Evolutionary conservation across 2,329 filamentous ascomycete species (phyloP).

Genomic region (Diaporthe sp.): DNA sequence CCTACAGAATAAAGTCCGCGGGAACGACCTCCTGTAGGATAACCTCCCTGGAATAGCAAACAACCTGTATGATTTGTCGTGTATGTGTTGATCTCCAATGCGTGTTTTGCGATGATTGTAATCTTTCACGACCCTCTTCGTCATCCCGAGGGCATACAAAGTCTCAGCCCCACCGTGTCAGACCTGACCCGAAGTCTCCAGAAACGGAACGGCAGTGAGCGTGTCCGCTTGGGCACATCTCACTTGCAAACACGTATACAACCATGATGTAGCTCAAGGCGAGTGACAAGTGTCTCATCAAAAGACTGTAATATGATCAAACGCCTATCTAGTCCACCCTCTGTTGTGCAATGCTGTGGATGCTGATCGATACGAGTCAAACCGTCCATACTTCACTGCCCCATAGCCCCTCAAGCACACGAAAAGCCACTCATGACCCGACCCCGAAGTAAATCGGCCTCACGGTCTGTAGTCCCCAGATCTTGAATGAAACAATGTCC

Average conservation of each 20-base stretch:
- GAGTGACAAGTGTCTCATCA: background rate
- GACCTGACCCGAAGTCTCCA: background rate
- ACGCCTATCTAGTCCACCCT: background rate
- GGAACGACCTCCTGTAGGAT: background rate
- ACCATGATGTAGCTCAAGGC: background rate
- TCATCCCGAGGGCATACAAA: background rate
- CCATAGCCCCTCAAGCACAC: background rate
- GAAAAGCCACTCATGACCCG: background rate
- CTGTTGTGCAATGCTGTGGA: background rate
- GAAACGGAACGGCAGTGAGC: background rate
- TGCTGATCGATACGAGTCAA: background rate
- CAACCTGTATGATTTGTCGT: too few species aligned
- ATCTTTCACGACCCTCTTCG: background rate
- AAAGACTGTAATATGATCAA: background rate
- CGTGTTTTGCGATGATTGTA: too few species aligned
- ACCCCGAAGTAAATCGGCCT: background rate
- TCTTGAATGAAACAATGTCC: background rate
- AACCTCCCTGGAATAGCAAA: too few species aligned
- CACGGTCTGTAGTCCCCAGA: background rate
- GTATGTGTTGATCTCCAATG: background rate
- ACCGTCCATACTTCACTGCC: background rate
- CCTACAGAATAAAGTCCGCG: too few species aligned
- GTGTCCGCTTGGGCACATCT: background rate
- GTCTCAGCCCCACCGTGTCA: background rate
- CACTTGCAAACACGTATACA: background rate